Evolutionary conservation across 768 basidiomycete species (phyloP).

Genomic region (Macrolepiota fuliginosa): DNA sequence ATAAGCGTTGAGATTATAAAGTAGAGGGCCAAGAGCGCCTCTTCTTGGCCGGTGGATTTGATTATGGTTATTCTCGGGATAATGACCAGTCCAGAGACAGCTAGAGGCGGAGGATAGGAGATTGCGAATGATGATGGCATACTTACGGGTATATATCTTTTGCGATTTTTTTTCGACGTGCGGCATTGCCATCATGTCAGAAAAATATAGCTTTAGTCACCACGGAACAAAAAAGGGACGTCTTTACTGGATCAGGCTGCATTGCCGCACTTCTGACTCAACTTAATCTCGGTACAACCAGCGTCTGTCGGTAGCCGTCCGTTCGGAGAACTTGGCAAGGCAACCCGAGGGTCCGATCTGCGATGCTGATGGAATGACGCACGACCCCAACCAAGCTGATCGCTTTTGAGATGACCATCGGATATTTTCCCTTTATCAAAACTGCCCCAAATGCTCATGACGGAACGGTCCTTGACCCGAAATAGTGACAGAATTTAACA

Average conservation of each 20-base stretch:
- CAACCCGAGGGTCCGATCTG: conserved; percentile 2
- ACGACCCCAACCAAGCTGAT: not conserved
- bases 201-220: conserved; percentile 4
- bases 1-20: not conserved
- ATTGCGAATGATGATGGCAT: not conserved
- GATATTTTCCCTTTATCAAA: not conserved
- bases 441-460: not conserved
- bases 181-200: not conserved
- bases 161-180: not conserved
- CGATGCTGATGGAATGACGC: not conserved
- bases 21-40: not conserved
- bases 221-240: conserved; percentile 5
- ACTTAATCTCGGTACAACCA: not conserved
- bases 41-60: conserved; percentile 1
- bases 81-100: not conserved
- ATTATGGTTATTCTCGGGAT: conserved; percentile 2
- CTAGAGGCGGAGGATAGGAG: not conserved
- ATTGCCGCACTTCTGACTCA: not conserved
- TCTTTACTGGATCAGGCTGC: not conserved
- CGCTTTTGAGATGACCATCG: not conserved
- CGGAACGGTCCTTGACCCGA: not conserved
- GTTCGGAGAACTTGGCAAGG: not conserved
- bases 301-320: not conserved
- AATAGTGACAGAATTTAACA: not conserved
- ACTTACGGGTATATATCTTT: not conserved